Evolutionary conservation across 2,329 filamentous ascomycete species (phyloP), one percentile per base, ranked within the genome.

Genomic region (Hypoxylon sp.): DNA sequence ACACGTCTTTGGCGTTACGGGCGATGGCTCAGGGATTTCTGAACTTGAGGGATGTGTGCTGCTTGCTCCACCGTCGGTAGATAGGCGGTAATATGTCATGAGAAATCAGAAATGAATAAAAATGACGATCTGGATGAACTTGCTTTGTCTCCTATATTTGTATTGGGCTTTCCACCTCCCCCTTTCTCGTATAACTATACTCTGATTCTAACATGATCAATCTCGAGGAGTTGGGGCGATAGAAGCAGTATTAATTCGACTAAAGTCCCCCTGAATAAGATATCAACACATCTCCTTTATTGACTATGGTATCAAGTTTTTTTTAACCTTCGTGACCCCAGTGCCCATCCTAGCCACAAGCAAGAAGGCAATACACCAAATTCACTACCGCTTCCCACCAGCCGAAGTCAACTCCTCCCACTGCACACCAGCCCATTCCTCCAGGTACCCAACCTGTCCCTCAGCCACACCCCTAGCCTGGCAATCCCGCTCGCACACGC

Each of bases 401-500:
- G 48, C 55, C 21, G 21, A 28, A 38, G 50, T 68, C 34, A 89
- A 75, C 80, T 98, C 94, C 81, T 99, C 96, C 96, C 95, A 99
- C 80, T 99, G 96, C 70, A 98, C 96, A 5, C 95, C 96, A n/a
- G 88, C 90, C 95, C 96, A 99, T 80, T 99, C 96, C 83, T 98
- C 96, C 17, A 94, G 75, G 80, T 97, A 98, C 1, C 90, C 93
- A 0, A 90, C 87, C 75, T 89, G 85, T 0, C 89, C 91, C 36
- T 85, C 82, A 11, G 80, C 79, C 5, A 89, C 85, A 0, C 87
- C 86, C 5, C 79, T 79, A 14, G 89, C 87, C 74, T 86, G 84
- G 77, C 96, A 98, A 78, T 98, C 93, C 76, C 82, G 87, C 71
- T 86, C 88, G 79, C 96, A 99, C 6, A 97, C 93, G 0, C 89